These are phyloP conservation scores for Liquidambar formosana DNA, from an alignment of 164 flowering plant genomes.

Conservation along the genomic window DNA sequence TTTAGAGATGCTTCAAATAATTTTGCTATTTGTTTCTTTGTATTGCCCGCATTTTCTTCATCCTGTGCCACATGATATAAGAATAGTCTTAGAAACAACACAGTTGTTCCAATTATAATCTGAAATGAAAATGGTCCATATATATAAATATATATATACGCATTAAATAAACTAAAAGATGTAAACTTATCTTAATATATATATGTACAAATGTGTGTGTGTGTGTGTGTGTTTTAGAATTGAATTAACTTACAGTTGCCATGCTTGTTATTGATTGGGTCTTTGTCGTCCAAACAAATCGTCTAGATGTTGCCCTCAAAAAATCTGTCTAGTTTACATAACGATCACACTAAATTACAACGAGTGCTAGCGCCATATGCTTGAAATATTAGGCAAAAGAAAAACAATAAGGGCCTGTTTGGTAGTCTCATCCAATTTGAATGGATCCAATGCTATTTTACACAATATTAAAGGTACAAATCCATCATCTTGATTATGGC, in stretches of 20 bases:
- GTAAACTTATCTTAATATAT: neutral
- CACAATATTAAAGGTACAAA: too few species aligned
- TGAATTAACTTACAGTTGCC: slow-evolving; percentile 37
- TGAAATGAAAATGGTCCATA: neutral
- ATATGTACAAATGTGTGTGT: neutral
- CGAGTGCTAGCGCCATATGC: neutral
- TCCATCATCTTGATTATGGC: too few species aligned
- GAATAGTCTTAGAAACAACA: neutral
- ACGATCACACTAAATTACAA: slow-evolving; percentile 18
- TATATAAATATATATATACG: neutral
- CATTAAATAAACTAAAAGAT: neutral
- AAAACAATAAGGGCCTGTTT: too few species aligned
- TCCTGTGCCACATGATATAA: slow-evolving; percentile 33
- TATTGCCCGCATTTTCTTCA: slow-evolving; percentile 49
- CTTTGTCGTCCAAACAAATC: slow-evolving; percentile 27
- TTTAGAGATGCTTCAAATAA: slow-evolving; percentile 63
- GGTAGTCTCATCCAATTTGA: too few species aligned
- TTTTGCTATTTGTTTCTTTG: slow-evolving; percentile 59
- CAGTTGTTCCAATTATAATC: neutral
- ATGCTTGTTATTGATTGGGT: slow-evolving; percentile 36
- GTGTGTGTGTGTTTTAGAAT: too few species aligned
- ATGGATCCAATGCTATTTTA: too few species aligned
- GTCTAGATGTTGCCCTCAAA: slow-evolving; percentile 39
- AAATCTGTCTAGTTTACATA: slow-evolving; percentile 57
- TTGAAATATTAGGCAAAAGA: neutral